Evolutionary conservation across 78 protist genomes (phyloP).

Genomic region (Dictyostelium intermedium): DNA sequence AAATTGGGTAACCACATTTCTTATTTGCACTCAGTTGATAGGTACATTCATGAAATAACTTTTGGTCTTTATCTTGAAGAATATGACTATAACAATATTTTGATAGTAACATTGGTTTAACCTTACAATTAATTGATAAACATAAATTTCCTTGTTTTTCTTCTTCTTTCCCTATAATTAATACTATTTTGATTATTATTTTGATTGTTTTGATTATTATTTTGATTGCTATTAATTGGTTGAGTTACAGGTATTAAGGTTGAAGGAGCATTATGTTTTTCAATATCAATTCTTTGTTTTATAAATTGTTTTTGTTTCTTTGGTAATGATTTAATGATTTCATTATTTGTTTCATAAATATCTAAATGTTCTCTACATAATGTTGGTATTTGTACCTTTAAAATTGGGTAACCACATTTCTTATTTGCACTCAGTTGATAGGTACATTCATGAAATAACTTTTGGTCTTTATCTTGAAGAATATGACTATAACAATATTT

Average conservation of each 20-base stretch:
- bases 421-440: not conserved
- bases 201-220: not conserved
- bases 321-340: conserved; percentile 6
- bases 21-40: not conserved
- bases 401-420: conserved; percentile 57
- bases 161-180: not conserved
- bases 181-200: not conserved
- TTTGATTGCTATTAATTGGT: not conserved
- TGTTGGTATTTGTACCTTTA: conserved; percentile 48
- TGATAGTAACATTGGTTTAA: conserved; percentile 12
- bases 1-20: conserved; percentile 57
- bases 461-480: conserved; percentile 40
- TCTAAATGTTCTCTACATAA: conserved; percentile 68
- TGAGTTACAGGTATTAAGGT: not conserved
- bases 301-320: conserved; percentile 25
- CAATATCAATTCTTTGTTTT: conserved; percentile 10
- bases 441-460: conserved; percentile 37
- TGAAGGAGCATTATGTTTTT: conserved; percentile 1
- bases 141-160: not conserved
- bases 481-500: conserved; percentile 64
- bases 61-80: conserved; percentile 40
- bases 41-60: conserved; percentile 37
- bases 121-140: not conserved
- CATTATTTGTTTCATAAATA: conserved; percentile 3
- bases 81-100: conserved; percentile 64